Base-by-base conservation (phyloP, 2,329 filamentous ascomycete species). In the Colletotrichum salicis region DNA sequence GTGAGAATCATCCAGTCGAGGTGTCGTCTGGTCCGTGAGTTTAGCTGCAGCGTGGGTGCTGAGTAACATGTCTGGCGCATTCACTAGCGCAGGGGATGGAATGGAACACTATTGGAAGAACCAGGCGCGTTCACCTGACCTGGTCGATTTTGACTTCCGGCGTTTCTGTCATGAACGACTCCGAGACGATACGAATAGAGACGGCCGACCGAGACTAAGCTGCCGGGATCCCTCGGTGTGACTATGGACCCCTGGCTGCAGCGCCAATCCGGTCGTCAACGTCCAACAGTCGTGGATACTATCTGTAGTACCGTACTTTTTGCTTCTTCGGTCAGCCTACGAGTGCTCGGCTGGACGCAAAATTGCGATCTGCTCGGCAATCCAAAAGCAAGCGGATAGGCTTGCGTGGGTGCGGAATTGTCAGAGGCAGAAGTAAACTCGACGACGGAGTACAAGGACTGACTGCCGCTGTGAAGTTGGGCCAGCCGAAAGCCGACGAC, bases 101-200 rank as follows among this genome's bases (percentile, higher is more conserved):
- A 69, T 33, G 64, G 45, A 59, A 48, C 64, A 69, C 45, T 37
- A 63, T 55, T 69, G 69, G 59, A 52, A 69, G 59, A 69, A 31
- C 65, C 58, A 56, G 45, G 58, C 65, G 65, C 64, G 54, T 41
- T 68, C 64, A 68, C 52, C 65, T 68, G 64, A 59, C 64, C 54
- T 58, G 27, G 48, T 57, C 27, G 54, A 58, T 64, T 55, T 68
- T 63, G 64, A 69, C 58, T 59, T 55, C 33, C 33, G 24, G 33
- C 19, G 29, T 15, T 54, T 59, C 59, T 59, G 52, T 71, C 57
- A 52, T 58, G 56, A 67, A 41, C 24, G 33, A 8, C 51, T 57
- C 41, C 58, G 52, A 62, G 64, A 59, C n/a, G 59, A 63, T 37
- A 35, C 52, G 33, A 58, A 31, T 22, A 8, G 41, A 27, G 33